Evolutionary conservation across 2,329 filamentous ascomycete genomes (phyloP).

Genomic region (Alternaria sp.): DNA sequence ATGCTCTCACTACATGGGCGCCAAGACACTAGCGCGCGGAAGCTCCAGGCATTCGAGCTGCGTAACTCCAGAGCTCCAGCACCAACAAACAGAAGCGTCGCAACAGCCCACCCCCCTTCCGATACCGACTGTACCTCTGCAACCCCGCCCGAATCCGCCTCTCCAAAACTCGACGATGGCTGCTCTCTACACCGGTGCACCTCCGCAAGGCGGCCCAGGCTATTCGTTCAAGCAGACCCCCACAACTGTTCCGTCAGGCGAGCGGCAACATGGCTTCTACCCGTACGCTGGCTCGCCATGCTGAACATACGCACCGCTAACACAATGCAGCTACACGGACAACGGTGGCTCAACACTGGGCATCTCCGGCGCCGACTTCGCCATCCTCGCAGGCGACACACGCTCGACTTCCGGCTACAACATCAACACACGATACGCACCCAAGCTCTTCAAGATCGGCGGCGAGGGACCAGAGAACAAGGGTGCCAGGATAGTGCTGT

Average conservation of each 20-base stretch:
- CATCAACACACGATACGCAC: constrained; percentile 95
- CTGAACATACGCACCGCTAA: constrained; percentile 21
- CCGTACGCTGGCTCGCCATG: constrained; percentile 66
- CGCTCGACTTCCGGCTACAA: constrained; percentile 92
- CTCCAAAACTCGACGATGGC: constrained; percentile 53
- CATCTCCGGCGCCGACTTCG: constrained; percentile 91
- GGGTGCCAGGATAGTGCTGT: constrained; percentile 85
- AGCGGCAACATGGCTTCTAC: constrained; percentile 83
- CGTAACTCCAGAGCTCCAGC: constrained; percentile 38
- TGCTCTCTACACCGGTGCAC: constrained; percentile 58
- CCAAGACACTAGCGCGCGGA: constrained; percentile 14
- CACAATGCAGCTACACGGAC: constrained; percentile 78
- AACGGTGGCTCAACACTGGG: constrained; percentile 96
- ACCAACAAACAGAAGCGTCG: constrained; percentile 21
- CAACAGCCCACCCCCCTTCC: constrained; percentile 19
- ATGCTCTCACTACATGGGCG: constrained; percentile 10
- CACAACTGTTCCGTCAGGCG: constrained; percentile 54
- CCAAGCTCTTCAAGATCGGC: constrained; percentile 97
- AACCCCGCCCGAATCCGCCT: not conserved
- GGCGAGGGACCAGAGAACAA: constrained; percentile 85
- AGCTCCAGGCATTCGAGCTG: constrained; percentile 27
- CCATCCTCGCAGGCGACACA: constrained; percentile 96
- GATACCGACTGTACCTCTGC: constrained; percentile 11
- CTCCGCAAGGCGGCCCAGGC: constrained; percentile 60
- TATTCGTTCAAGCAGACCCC: constrained; percentile 66